Evolutionary conservation across 2,329 filamentous ascomycete genomes (phyloP).

Genomic region (Dichotomopilus funicola): DNA sequence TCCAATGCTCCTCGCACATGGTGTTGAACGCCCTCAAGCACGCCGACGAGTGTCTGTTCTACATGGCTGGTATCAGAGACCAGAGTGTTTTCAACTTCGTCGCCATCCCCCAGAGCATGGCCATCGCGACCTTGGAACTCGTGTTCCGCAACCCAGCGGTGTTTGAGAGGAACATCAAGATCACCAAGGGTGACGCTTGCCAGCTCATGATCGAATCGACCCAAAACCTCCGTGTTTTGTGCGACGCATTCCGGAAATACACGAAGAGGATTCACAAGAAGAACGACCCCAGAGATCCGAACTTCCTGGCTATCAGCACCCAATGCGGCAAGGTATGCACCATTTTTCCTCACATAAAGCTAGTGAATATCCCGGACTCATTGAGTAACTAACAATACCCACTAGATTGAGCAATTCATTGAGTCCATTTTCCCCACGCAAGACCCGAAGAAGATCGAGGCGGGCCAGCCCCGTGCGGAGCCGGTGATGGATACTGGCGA

Average conservation of each 20-base stretch:
- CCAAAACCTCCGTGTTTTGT: slow-evolving; percentile 77
- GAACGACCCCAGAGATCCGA: slow-evolving; percentile 89
- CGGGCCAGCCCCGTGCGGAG: slow-evolving; percentile 30
- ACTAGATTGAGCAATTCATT: slow-evolving; percentile 87
- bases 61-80: slow-evolving; percentile 88
- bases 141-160: slow-evolving; percentile 88
- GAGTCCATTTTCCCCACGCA: slow-evolving; percentile 87
- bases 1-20: slow-evolving; percentile 90
- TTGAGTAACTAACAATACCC: slow-evolving; percentile 13
- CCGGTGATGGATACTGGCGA: slow-evolving; percentile 50
- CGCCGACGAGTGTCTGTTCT: slow-evolving; percentile 91
- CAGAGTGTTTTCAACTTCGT: slow-evolving; percentile 99
- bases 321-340: slow-evolving; percentile 69
- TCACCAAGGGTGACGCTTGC: slow-evolving; percentile 91
- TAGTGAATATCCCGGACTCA: neutral
- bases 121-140: slow-evolving; percentile 86
- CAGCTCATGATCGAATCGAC: slow-evolving; percentile 87
- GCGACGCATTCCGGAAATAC: slow-evolving; percentile 74
- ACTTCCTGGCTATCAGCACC: slow-evolving; percentile 85
- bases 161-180: slow-evolving; percentile 86
- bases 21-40: slow-evolving; percentile 82
- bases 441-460: slow-evolving; percentile 54
- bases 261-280: slow-evolving; percentile 79
- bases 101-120: slow-evolving; percentile 94
- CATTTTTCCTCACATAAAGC: neutral